Evolutionary conservation across 2,329 filamentous ascomycete genomes (phyloP), one percentile per base, ranked within the genome.

Genomic region (Ceratocystiopsis sp.): DNA sequence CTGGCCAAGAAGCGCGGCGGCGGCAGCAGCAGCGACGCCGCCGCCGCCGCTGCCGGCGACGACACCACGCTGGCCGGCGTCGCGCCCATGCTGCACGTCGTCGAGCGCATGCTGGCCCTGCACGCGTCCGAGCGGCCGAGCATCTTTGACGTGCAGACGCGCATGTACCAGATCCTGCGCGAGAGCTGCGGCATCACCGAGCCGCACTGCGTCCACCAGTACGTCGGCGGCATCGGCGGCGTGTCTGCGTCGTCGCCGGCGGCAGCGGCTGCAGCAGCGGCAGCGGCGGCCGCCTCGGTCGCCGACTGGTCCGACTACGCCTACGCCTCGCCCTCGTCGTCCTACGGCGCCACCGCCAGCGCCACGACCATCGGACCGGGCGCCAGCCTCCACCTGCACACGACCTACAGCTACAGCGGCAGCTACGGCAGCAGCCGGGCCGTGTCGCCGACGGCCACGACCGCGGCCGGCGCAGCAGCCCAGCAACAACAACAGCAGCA

Each of bases 141-240:
- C 0, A 70, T 70, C 4, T 54, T 58, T 11, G 66, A 72, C 48
- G 68, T 75, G 14, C 66, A 73, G 50, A 61, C 66, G 37, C 61
- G 61, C 42, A 61, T 73, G 40, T 71, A 73, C 53, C 59, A 64
- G 48, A 66, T 75, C 45, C 54, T 77, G 35, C 67, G 61, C 1
- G 66, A 67, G 47, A 52, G 59, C 38, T 69, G 66, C 48, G 59
- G 56, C 19, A 66, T 71, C 38, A 44, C 54, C 6, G 67, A 71
- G 53, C 68, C 68, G 41, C 69, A 73, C 50, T 74, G 69, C 53
- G 65, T 69, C n/a, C 65, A 70, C 44, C 60, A 65, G 46, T 70
- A 70, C 46, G 57, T 56, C 9, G 42, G 9, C n/a, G 42, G 43
- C 17, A 41, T 39, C 21, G 41, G 40, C n/a, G 42, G 45, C 40